Conservation (phyloP, 345 rosid species). For the Angophora floribunda region DNA sequence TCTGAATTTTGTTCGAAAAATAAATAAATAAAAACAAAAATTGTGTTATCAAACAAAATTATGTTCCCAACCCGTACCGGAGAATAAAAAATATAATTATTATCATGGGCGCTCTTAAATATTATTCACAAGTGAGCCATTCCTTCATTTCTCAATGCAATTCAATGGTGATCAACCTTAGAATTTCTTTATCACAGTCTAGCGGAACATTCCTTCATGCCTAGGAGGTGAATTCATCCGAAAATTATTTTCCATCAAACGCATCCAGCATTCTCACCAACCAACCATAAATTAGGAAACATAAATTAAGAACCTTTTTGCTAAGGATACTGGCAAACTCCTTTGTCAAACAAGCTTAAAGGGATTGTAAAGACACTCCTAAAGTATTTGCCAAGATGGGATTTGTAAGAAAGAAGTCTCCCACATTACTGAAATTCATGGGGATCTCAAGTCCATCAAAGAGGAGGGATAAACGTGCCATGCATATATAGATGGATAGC, state of each 20-base stretch:
- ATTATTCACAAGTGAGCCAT: too few relatives aligned
- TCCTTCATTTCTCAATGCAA: neutral
- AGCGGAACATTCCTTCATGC: neutral
- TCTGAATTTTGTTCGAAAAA: too few relatives aligned
- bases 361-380: neutral
- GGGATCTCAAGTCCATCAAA: too few relatives aligned
- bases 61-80: too few relatives aligned
- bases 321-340: neutral
- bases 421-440: neutral
- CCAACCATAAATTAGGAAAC: neutral
- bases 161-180: too few relatives aligned
- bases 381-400: neutral
- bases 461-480: too few relatives aligned
- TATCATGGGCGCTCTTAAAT: too few relatives aligned
- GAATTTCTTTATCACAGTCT: neutral
- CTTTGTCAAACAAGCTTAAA: neutral
- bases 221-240: neutral
- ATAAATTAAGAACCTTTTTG: neutral
- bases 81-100: too few relatives aligned
- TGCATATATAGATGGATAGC: too few relatives aligned
- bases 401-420: neutral
- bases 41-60: too few relatives aligned
- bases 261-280: neutral
- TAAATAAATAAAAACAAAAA: too few relatives aligned
- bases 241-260: neutral